Percentiles rank a stretch among this genome's conserved stretches.
phyloP scores from a whole-genome alignment of 306 rosid genomes.

The Biancaea sappan region DNA sequence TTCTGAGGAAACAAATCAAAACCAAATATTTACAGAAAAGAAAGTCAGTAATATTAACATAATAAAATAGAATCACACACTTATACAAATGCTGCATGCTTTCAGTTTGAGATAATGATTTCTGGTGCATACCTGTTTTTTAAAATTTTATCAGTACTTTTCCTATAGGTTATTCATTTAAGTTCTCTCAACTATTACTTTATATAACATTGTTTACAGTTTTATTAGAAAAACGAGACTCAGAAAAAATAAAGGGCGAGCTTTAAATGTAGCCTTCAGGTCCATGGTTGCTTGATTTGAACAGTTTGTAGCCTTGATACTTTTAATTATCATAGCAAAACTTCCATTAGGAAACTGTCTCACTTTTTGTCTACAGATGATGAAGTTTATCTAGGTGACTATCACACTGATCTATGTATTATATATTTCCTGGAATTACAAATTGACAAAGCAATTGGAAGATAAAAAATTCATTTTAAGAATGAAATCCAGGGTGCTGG shows the following conservation, averaged over 20 bases:
- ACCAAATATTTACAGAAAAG: too few relatives aligned
- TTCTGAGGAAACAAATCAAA: too few relatives aligned
- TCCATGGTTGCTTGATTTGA: slow-evolving; percentile 11
- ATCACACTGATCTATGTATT: slow-evolving; percentile 9
- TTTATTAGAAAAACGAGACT: neutral
- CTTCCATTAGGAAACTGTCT: neutral
- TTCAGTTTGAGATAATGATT: neutral
- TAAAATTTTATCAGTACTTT: neutral
- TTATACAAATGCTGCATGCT: slow-evolving; percentile 32
- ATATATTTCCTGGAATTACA: neutral
- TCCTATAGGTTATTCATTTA: neutral
- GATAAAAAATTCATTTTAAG: neutral
- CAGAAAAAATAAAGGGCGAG: slow-evolving; percentile 16
- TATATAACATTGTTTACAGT: neutral
- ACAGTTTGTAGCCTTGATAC: slow-evolving; percentile 18
- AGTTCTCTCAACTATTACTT: slow-evolving; percentile 11
- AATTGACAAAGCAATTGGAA: neutral
- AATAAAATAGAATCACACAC: too few relatives aligned
- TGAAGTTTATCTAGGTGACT: slow-evolving; percentile 1
- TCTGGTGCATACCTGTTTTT: slow-evolving; percentile 14
- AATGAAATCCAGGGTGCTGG: neutral
- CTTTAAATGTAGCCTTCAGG: slow-evolving; percentile 4
- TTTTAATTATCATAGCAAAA: slow-evolving; percentile 9
- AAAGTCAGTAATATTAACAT: too few relatives aligned
- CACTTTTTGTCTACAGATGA: neutral